Base-by-base conservation (phyloP, 441 rosid species). In the Manihot esculenta region DNA sequence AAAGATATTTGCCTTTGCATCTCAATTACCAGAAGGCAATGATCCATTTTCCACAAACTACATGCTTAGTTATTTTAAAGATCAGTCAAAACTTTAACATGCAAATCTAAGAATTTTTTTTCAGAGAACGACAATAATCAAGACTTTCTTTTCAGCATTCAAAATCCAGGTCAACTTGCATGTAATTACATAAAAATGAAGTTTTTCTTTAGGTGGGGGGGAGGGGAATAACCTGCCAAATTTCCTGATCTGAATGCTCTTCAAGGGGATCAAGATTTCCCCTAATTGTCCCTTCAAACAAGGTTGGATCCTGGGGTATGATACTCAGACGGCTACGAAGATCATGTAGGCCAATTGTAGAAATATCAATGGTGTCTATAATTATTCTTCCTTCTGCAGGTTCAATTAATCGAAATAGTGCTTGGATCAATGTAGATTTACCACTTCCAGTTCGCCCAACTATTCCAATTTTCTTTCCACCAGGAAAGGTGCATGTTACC, bases 391-490 rank as follows among this genome's bases (percentile, higher is more conserved):
- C 99, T 78, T 80, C 74, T 20, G 88, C 80, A 62, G 99, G 99
- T 82, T 93, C 99, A 54, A 96, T 91, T 74, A 96, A 80, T 75
- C 99, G 87, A 79, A 96, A 96, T 75, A 96, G 81, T 81, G 99
- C 99, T 79, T 96, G 99, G 78, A 93, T 96, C 85, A 96, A 66
- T 17, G 99, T 96, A 3, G 99, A 96, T 82, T 96, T 96, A 33
- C 99, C 99, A 21, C 99, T 96, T 69, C 99, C 99, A 10, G 99
- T 96, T 77, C 99, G 84, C 47, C 99, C 99, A 73, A 96, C 99
- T 76, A 96, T 96, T 60, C 99, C 99, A 70, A 96, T 96, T 78
- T 93, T 96, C 71, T 80, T 90, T 18, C 99, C 97, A 59, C 99
- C 98, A 2, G 98, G 98, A 83, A 96, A 96, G 71, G 79, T 73